Percentiles rank a stretch among this genome's conserved stretches.
phyloP scores from a whole-genome alignment of 2,329 filamentous ascomycete genomes.

The Dichotomopilus funicola region DNA sequence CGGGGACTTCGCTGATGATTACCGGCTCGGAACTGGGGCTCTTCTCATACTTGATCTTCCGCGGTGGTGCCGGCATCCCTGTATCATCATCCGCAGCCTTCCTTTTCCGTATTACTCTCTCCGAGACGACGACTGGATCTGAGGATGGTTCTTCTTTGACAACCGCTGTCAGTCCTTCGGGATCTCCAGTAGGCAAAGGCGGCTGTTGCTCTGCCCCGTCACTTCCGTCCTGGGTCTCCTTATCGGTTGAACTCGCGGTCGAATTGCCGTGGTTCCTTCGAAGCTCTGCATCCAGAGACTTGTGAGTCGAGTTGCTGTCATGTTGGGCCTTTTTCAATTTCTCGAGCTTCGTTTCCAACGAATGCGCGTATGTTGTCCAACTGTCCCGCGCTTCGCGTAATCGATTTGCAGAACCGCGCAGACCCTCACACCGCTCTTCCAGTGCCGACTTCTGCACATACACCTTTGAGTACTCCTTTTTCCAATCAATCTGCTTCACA shows the following conservation, averaged over 20 bases:
- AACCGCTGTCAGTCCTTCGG: not conserved
- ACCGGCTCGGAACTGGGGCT: conserved; percentile 27
- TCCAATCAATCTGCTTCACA: not conserved
- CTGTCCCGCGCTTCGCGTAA: conserved; percentile 36
- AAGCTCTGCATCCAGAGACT: not conserved
- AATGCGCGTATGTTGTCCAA: conserved; percentile 41
- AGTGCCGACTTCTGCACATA: conserved; percentile 32
- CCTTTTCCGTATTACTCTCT: conserved; percentile 43
- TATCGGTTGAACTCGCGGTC: not conserved
- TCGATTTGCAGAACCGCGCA: conserved; percentile 34
- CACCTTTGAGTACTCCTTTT: conserved; percentile 16
- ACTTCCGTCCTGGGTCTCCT: conserved; percentile 5
- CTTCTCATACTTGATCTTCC: conserved; percentile 40
- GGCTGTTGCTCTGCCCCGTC: conserved; percentile 26
- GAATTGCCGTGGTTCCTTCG: not conserved
- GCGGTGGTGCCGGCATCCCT: conserved; percentile 20
- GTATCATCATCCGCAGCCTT: conserved; percentile 30
- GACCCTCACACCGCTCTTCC: conserved; percentile 34
- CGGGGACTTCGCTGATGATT: conserved; percentile 23
- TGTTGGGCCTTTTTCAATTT: conserved; percentile 30
- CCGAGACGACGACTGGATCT: conserved; percentile 47
- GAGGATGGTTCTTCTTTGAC: conserved; percentile 51
- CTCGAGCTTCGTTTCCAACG: conserved; percentile 38
- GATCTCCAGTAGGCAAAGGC: conserved; percentile 21
- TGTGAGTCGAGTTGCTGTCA: not conserved